phyloP scores from a whole-genome alignment of 768 basidiomycete species.

The Russula emetica region DNA sequence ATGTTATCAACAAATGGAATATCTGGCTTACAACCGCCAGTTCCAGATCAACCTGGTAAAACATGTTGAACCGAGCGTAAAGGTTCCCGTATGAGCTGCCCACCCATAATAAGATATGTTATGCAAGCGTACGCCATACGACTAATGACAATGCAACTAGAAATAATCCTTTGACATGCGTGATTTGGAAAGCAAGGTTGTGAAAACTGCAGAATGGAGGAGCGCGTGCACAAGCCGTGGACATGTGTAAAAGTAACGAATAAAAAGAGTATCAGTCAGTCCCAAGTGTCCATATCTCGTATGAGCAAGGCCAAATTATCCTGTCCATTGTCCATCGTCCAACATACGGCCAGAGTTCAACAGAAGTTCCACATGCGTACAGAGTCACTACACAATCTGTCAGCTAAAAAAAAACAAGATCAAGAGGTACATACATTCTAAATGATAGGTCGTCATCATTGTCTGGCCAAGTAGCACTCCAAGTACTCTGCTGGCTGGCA shows the following conservation, averaged over 20 bases:
- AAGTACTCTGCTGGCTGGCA: conserved; percentile 52
- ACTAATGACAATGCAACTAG: background rate
- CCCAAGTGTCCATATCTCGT: background rate
- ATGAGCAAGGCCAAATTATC: background rate
- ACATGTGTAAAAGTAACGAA: background rate
- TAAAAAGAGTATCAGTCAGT: background rate
- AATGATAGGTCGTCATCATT: conserved; percentile 59
- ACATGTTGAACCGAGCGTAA: background rate
- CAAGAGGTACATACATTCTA: conserved; percentile 48
- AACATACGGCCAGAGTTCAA: background rate
- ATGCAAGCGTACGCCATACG: background rate
- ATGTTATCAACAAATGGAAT: too few species aligned
- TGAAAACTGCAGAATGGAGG: background rate
- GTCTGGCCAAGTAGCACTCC: conserved; percentile 74
- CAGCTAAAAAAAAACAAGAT: background rate
- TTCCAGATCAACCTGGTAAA: background rate
- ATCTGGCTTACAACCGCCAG: background rate
- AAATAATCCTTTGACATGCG: background rate
- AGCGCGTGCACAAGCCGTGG: background rate
- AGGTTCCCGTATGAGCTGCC: background rate
- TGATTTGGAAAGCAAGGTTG: background rate
- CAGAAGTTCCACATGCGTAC: conserved; percentile 39
- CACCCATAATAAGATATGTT: background rate
- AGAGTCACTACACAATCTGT: conserved; percentile 31
- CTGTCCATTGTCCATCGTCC: background rate